phyloP scores from a whole-genome alignment of 2,329 filamentous ascomycete genomes.

The Neophaeococcomyces mojaviensis region DNA sequence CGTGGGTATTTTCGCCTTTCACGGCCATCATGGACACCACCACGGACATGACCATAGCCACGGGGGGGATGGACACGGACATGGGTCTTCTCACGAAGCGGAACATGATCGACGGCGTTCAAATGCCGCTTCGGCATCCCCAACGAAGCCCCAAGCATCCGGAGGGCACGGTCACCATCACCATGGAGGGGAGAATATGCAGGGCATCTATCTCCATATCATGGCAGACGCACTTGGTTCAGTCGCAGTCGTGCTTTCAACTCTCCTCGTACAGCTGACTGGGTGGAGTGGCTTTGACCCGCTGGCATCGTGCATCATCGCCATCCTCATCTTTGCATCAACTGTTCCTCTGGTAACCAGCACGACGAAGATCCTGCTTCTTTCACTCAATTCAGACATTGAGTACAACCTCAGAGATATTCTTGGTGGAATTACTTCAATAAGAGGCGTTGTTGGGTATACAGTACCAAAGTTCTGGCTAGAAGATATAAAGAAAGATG shows the following conservation, averaged over 20 bases:
- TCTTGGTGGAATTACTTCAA: slow-evolving; percentile 70
- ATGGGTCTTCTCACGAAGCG: slow-evolving; percentile 26
- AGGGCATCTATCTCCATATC: slow-evolving; percentile 93
- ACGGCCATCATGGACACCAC: slow-evolving; percentile 55
- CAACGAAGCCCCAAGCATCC: slow-evolving; percentile 25
- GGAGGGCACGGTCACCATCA: slow-evolving; percentile 44
- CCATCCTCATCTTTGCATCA: slow-evolving; percentile 85
- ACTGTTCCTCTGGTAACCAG: slow-evolving; percentile 80
- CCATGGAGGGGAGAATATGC: slow-evolving; percentile 96
- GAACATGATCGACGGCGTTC: slow-evolving; percentile 18
- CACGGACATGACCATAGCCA: slow-evolving; percentile 37
- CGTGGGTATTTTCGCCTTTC: slow-evolving; percentile 81
- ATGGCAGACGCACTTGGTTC: slow-evolving; percentile 91
- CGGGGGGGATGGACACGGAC: slow-evolving; percentile 21
- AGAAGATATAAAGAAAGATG: slow-evolving; percentile 41
- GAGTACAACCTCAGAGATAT: slow-evolving; percentile 86
- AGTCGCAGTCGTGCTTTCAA: slow-evolving; percentile 88
- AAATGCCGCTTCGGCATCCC: slow-evolving; percentile 21
- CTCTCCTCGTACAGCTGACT: slow-evolving; percentile 74
- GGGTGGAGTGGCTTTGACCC: slow-evolving; percentile 95
- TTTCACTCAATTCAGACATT: slow-evolving; percentile 74
- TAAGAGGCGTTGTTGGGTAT: slow-evolving; percentile 80
- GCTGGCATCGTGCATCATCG: slow-evolving; percentile 86
- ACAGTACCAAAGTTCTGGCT: slow-evolving; percentile 88
- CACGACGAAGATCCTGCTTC: slow-evolving; percentile 71